A percentile compares a stretch with the other conserved stretches of the same genome.
phyloP scores from a whole-genome alignment of 2,329 filamentous ascomycete genomes.

The Berkeleyomyces basicola region DNA sequence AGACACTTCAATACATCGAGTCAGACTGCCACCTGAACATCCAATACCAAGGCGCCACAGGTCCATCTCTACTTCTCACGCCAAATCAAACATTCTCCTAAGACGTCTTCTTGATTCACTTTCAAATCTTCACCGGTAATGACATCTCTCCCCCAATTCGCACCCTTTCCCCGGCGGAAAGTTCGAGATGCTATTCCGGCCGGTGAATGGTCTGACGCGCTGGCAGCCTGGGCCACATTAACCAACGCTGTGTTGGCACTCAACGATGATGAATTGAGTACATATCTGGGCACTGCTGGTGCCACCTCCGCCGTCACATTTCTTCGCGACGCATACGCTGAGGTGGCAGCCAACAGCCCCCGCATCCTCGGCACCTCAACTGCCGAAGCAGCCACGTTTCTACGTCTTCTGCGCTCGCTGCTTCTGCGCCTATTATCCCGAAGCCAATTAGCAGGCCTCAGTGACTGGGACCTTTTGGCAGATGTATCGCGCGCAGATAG shows the following conservation, averaged over 20 bases:
- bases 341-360: conserved; percentile 28
- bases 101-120: background rate
- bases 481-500: conserved; percentile 46
- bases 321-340: conserved; percentile 47
- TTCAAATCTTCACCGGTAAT: conserved; percentile 19
- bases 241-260: conserved; percentile 47
- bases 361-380: conserved; percentile 21
- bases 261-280: conserved; percentile 36
- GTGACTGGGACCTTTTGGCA: conserved; percentile 53
- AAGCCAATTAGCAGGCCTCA: conserved; percentile 28
- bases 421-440: conserved; percentile 36
- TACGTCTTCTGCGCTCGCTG: conserved; percentile 49
- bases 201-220: conserved; percentile 59
- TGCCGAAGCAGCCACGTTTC: conserved; percentile 28
- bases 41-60: too few relatives aligned
- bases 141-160: conserved; percentile 50
- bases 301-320: conserved; percentile 33
- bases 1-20: too few relatives aligned
- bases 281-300: conserved; percentile 10
- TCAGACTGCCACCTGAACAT: too few relatives aligned
- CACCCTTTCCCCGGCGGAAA: conserved; percentile 53
- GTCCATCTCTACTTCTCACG: too few relatives aligned
- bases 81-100: background rate
- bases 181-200: conserved; percentile 50
- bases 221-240: conserved; percentile 61